Conservation (phyloP, 140 eudicot species). For the Senecio squalidus region DNA sequence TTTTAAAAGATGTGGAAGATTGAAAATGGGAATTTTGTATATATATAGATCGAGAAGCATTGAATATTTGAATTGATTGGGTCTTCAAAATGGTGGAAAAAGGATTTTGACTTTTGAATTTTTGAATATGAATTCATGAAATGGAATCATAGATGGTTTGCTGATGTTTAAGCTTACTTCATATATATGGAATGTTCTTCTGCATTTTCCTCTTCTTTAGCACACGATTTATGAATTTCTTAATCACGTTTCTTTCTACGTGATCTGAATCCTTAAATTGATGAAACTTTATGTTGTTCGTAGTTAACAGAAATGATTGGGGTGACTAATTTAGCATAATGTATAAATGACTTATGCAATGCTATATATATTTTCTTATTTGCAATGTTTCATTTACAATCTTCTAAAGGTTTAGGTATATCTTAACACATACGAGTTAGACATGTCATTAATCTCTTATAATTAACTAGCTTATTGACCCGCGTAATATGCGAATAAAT, state of each 20-base stretch:
- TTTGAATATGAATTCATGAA: not conserved
- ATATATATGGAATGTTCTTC: conserved; percentile 9
- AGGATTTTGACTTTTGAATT: conserved; percentile 13
- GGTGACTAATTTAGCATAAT: too few species aligned
- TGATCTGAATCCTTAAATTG: not conserved
- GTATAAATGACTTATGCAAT: too few species aligned
- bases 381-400: too few species aligned
- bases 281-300: not conserved
- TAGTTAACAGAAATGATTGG: too few species aligned
- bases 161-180: conserved; percentile 20
- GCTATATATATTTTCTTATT: too few species aligned
- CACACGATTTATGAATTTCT: not conserved
- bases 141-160: not conserved
- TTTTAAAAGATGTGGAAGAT: not conserved
- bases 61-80: conserved; percentile 6
- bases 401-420: too few species aligned
- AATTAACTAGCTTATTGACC: too few species aligned
- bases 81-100: conserved; percentile 4
- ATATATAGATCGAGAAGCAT: not conserved
- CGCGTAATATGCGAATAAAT: too few species aligned
- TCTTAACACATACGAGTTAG: too few species aligned
- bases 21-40: not conserved
- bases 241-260: too few species aligned
- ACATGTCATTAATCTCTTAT: too few species aligned
- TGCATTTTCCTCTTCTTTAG: conserved; percentile 12